These are phyloP conservation scores for Ogataea sp. DNA, from an alignment of 805 yeast species.

Conservation along the genomic window DNA sequence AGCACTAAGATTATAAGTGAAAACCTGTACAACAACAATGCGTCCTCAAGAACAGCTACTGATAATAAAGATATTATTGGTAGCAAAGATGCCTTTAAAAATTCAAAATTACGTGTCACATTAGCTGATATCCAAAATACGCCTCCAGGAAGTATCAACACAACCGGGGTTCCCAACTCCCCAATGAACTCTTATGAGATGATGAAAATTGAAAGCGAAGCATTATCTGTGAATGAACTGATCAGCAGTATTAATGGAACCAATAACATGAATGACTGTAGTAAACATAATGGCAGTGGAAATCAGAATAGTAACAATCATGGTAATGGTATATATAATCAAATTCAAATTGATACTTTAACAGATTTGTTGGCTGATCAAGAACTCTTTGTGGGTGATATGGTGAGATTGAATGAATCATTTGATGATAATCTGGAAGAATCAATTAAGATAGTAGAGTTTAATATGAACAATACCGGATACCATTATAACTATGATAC, in stretches of 20 bases:
- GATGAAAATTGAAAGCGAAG: background rate
- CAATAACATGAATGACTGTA: too few relatives aligned
- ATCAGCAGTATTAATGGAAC: too few relatives aligned
- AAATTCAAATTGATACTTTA: slow-evolving; percentile 1
- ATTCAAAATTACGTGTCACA: too few relatives aligned
- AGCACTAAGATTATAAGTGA: background rate
- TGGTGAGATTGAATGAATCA: slow-evolving; percentile 5
- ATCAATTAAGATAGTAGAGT: background rate
- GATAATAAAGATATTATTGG: too few relatives aligned
- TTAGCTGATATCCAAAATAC: too few relatives aligned
- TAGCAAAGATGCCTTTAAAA: too few relatives aligned
- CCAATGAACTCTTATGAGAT: background rate
- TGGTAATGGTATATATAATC: background rate
- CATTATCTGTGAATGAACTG: too few relatives aligned
- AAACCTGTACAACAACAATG: slow-evolving; percentile 6
- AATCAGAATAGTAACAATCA: too few relatives aligned
- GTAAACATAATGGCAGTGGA: too few relatives aligned
- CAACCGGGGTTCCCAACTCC: too few relatives aligned
- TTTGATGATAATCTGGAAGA: background rate
- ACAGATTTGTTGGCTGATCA: slow-evolving; percentile 11
- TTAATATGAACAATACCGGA: slow-evolving; percentile 1
- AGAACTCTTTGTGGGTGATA: slow-evolving; percentile 15
- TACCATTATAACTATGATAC: background rate
- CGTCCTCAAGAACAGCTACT: too few relatives aligned
- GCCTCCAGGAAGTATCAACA: too few relatives aligned